Evolutionary conservation across 495 filamentous ascomycete genomes (phyloP).

Genomic region (Acidomyces sp.): DNA sequence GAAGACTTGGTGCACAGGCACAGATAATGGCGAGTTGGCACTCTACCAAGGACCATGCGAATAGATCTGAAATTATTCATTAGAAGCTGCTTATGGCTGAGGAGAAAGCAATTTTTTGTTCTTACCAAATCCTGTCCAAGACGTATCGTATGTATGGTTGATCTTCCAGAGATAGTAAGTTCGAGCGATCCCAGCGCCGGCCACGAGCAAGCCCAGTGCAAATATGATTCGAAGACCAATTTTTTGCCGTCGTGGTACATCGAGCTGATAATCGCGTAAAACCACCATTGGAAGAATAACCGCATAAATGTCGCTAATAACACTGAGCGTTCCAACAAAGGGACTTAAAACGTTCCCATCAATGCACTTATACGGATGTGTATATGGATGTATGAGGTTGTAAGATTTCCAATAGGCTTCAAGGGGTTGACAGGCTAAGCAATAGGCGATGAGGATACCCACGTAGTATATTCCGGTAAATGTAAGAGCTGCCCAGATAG

Average conservation of each 20-base stretch:
- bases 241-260: constrained; percentile 16
- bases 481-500: constrained; percentile 14
- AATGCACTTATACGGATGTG: constrained; percentile 7
- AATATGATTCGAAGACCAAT: constrained; percentile 11
- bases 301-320: constrained; percentile 17
- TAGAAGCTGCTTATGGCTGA: too few species aligned
- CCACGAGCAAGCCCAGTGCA: constrained; percentile 11
- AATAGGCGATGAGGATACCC: constrained; percentile 10
- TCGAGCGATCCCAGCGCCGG: constrained; percentile 17
- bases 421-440: constrained; percentile 17
- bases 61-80: too few species aligned
- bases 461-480: constrained; percentile 14
- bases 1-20: constrained; percentile 21
- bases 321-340: constrained; percentile 12
- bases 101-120: too few species aligned
- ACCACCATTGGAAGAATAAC: constrained; percentile 16
- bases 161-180: constrained; percentile 19
- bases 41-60: constrained; percentile 20
- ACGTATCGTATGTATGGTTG: constrained; percentile 18
- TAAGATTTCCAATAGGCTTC: constrained; percentile 19
- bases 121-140: constrained; percentile 23
- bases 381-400: constrained; percentile 1
- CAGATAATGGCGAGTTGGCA: constrained; percentile 21
- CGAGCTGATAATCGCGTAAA: constrained; percentile 14
- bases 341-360: constrained; percentile 12